Evolutionary conservation across 2,329 filamentous ascomycete species (phyloP), one percentile per base, ranked within the genome.

Genomic region (Fusarium proliferatum): DNA sequence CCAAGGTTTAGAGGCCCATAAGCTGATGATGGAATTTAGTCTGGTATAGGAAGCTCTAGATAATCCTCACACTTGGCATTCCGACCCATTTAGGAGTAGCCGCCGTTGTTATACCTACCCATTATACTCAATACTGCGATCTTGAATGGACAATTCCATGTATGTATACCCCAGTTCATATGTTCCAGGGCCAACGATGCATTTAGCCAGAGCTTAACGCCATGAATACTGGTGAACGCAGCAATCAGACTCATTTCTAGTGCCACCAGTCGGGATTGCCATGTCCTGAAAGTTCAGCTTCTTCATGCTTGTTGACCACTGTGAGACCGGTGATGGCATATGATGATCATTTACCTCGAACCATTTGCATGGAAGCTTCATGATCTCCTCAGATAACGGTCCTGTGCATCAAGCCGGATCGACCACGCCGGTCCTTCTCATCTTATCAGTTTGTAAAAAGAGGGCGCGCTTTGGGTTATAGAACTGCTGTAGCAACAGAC

Each of bases 291-390:
- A 13, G 10, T 19, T 13, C 11, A 26, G 9, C 5, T 45, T 9
- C 5, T 45, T 9, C 3, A 45, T 9, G 9, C 11, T 26, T 13
- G 4, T 9, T 19, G 9, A 8, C 0, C 11, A 19, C 16, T 19
- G 4, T 19, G 43, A 6, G 0, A 26, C 43, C 11, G 10, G 26
- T 3, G 3, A 26, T 6, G 10, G 13, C 5, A 9, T 1, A 19
- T 19, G 17, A 13, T 28, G 5, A 4, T 45, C 0, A 9, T 46
- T 19, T 28, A 5, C 4, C 11, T 6, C 3, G 0, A 8, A 19
- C 5, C 23, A 45, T 12, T 26, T 10, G 11, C 23, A 13, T 13
- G 11, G 4, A 26, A 9, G 43, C 16, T 13, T 45, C 11, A 19
- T 8, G 13, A 6, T 13, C 16, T 26, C 17, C 16, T 9, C 17